Percentiles rank a stretch among this genome's conserved stretches.
Evolutionary conservation across 192 early-diverging fungal species (phyloP).

Genomic region (Mortierella hygrophila): DNA sequence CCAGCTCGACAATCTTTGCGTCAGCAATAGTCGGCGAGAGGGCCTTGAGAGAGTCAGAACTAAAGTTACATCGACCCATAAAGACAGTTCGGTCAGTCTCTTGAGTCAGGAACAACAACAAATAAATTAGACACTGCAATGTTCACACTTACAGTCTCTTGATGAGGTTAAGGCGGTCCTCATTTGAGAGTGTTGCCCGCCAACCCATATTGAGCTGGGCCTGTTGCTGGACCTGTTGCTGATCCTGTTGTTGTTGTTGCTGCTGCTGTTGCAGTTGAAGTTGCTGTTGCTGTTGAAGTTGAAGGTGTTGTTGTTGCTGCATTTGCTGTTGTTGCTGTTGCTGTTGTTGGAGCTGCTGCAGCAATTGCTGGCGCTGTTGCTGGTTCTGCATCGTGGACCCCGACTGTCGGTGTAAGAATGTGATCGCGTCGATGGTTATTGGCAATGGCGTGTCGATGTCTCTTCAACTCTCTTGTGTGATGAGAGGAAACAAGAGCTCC

Average conservation of each 20-base stretch:
- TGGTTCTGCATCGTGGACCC: conserved; percentile 1
- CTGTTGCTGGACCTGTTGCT: conserved; percentile 22
- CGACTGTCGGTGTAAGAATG: conserved; percentile 9
- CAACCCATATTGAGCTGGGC: conserved; percentile 17
- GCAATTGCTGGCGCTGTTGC: conserved; percentile 18
- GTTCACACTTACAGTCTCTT: conserved; percentile 26
- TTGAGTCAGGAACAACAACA: no score
- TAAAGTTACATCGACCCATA: neutral
- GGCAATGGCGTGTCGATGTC: neutral
- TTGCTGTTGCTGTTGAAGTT: conserved; percentile 10
- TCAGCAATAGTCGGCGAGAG: conserved; percentile 43
- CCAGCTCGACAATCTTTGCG: conserved; percentile 42
- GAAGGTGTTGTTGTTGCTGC: conserved; percentile 9
- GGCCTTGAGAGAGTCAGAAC: conserved; percentile 35
- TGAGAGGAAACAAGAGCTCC: neutral
- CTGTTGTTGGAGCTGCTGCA: conserved; percentile 14
- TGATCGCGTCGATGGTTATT: neutral
- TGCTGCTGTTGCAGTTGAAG: conserved; percentile 26
- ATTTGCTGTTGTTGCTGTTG: conserved; percentile 31
- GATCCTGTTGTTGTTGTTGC: conserved; percentile 13
- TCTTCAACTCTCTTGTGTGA: neutral
- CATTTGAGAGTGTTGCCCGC: conserved; percentile 17
- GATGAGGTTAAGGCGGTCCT: conserved; percentile 36
- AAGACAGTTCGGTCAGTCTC: neutral
- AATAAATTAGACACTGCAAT: neutral